phyloP scores from a whole-genome alignment of 208 protist genomes.

The Naegleria lovaniensis region DNA sequence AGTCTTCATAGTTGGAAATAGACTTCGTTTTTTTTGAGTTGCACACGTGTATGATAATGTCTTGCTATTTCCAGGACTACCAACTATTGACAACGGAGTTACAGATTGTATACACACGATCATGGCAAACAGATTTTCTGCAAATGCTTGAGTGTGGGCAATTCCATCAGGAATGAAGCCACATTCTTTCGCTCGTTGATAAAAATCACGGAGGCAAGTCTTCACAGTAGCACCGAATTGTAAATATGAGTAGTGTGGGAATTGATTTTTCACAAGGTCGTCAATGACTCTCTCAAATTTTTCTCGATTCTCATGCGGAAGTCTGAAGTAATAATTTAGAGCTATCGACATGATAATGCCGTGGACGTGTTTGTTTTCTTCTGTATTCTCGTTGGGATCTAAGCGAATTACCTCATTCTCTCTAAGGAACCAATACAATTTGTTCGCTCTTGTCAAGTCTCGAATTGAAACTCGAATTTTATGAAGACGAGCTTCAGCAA shows the following conservation, averaged over 20 bases:
- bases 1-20: not conserved
- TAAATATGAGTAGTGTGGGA: not conserved
- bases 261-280: not conserved
- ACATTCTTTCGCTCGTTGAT: not conserved
- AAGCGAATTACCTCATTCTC: not conserved
- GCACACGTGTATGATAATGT: constrained; percentile 38
- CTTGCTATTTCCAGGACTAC: constrained; percentile 39
- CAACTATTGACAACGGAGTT: constrained; percentile 24
- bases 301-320: not conserved
- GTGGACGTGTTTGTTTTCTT: not conserved
- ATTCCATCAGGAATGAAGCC: constrained; percentile 31
- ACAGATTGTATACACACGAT: constrained; percentile 38
- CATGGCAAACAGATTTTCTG: constrained; percentile 46
- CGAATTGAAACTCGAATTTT: constrained; percentile 42
- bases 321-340: constrained; percentile 37
- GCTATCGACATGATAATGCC: constrained; percentile 26
- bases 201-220: not conserved
- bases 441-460: constrained; percentile 38
- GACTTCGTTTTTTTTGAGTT: constrained; percentile 39
- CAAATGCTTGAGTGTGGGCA: constrained; percentile 42
- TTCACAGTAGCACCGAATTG: too few relatives aligned
- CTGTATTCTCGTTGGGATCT: not conserved
- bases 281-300: not conserved
- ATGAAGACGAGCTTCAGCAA: not conserved
- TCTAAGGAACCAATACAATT: constrained; percentile 50